phyloP scores from a whole-genome alignment of 75 land plant genomes.

The Chamaecyparis obtusa region DNA sequence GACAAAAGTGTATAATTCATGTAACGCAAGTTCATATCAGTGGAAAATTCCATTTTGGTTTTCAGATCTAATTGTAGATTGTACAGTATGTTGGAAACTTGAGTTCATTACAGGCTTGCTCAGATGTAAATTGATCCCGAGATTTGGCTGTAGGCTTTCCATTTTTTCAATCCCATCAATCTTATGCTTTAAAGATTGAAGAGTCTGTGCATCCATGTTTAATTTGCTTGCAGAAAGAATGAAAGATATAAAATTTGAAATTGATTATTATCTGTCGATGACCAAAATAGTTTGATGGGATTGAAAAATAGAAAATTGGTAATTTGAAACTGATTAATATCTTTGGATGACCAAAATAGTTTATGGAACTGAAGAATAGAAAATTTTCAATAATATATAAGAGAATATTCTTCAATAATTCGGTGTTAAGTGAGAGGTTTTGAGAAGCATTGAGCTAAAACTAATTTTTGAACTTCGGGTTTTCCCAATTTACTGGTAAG shows the following conservation, averaged over 20 bases:
- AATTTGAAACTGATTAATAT: neutral
- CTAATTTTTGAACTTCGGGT: too few relatives aligned
- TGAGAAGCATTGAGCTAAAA: neutral
- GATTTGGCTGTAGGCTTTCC: neutral
- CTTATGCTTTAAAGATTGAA: neutral
- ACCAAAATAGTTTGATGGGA: neutral
- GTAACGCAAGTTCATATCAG: neutral
- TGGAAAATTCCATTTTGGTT: neutral
- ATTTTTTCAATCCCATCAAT: neutral
- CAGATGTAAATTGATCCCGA: neutral
- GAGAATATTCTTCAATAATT: neutral
- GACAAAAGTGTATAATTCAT: neutral
- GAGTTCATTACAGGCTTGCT: neutral
- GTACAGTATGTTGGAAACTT: neutral
- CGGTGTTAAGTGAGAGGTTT: neutral
- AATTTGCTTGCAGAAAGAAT: neutral
- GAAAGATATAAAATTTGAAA: neutral
- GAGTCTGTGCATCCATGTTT: neutral
- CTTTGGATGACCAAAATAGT: neutral
- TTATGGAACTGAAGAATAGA: neutral
- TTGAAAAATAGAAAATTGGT: neutral
- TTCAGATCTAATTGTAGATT: neutral
- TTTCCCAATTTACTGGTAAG: too few relatives aligned
- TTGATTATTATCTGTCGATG: neutral
- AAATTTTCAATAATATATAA: too few relatives aligned